Evolutionary conservation across 208 protist genomes (phyloP), one percentile per base, ranked within the genome.

Genomic region (Acanthamoeba royreba): DNA sequence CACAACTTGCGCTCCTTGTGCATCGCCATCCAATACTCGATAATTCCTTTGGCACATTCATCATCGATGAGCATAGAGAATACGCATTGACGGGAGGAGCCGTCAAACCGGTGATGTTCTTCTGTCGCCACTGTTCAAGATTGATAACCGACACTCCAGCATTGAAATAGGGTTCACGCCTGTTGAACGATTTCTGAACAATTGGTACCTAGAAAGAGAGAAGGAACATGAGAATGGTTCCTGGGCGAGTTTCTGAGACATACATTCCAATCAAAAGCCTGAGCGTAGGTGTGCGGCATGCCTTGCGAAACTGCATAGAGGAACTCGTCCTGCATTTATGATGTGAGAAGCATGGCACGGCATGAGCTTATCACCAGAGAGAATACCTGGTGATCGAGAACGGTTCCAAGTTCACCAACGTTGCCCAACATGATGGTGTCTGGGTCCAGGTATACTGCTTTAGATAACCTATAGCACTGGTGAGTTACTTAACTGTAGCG

Each of bases 361-460:
- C n/a, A 46, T 43, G 35, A 79, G 0, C 35, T 3, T 7, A 9
- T 0, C 35, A 79, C 66, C 66, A n/a, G n/a, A n/a, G n/a, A n/a
- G n/a, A n/a, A n/a, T n/a, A n/a, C n/a, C n/a, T 85, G 47, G 28
- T 90, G 47, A 28, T 90, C 83, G 38, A 90, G 83, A 40, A 90
- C 25, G 22, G 83, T 90, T 5, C 55, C 47, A 31, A 90, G 83
- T 19, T 90, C 83, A 0, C 40, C 83, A 9, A 90, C 52, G 40
- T 90, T 90, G 83, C 83, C 83, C 83, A 90, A 42, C 83, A 90
- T 90, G 83, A 90, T 43, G 13, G 83, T 90, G 83, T 90, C 83
- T 17, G 83, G 83, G 83, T 90, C 83, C n/a, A 90, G 4, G 55
- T 90, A 90, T 8, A 90, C 83, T 13, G 83, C 83, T 25, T 25